phyloP scores from a whole-genome alignment of 108 stramenopile genomes.

The Nitzschia inconspicua region DNA sequence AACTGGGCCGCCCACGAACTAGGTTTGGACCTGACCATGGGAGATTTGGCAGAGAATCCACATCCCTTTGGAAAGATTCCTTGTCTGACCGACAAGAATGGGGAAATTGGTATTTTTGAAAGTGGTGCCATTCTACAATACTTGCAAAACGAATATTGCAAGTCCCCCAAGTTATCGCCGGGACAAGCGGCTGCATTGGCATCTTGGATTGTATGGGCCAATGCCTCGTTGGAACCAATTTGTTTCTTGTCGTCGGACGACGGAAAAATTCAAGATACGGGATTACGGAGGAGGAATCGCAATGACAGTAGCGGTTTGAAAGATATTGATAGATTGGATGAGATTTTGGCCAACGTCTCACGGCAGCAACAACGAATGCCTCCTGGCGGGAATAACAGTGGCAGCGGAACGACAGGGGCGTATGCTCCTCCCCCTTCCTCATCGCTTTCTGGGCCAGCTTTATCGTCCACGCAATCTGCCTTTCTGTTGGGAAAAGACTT shows the following conservation, averaged over 20 bases:
- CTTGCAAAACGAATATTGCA: background rate
- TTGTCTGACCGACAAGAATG: background rate
- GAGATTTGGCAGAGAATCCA: constrained; percentile 1
- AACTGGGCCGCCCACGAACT: constrained; percentile 3
- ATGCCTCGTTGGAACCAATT: constrained; percentile 1
- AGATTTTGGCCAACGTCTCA: background rate
- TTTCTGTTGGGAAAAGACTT: background rate
- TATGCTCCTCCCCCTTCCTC: no score
- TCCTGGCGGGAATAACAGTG: no score
- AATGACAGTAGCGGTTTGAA: no score
- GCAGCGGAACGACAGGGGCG: no score
- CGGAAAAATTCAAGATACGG: background rate
- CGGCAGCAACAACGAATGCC: background rate
- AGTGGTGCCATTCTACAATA: background rate
- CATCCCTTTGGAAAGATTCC: background rate
- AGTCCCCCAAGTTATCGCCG: background rate
- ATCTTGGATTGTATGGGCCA: constrained; percentile 2
- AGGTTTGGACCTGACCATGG: background rate
- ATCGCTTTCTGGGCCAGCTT: no score
- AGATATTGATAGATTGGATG: constrained; percentile 1
- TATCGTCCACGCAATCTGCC: background rate
- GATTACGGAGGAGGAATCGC: background rate
- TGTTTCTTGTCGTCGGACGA: background rate
- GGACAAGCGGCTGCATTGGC: background rate
- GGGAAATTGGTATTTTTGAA: constrained; percentile 2